A percentile compares a stretch with the other conserved stretches of the same genome.
Evolutionary conservation across 495 filamentous ascomycete species (phyloP).

Genomic region (Pyronema domesticum): DNA sequence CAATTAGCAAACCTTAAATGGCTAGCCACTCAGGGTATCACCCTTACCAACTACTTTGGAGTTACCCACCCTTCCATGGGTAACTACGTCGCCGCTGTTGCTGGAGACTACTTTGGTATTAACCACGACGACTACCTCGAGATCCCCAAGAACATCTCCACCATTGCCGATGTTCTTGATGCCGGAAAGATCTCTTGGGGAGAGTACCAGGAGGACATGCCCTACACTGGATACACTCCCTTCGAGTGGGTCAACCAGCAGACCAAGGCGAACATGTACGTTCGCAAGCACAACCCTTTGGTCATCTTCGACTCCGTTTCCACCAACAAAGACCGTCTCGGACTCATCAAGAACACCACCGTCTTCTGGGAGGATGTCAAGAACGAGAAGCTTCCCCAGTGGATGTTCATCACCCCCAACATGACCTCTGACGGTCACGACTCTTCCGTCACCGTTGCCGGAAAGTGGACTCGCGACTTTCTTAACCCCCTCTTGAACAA

Average conservation of each 20-base stretch:
- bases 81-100: slow-evolving; percentile 48
- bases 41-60: slow-evolving; percentile 45
- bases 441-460: slow-evolving; percentile 42
- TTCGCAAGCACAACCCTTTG: slow-evolving; percentile 61
- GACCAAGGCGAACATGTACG: slow-evolving; percentile 43
- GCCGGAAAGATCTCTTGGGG: slow-evolving; percentile 49
- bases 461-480: slow-evolving; percentile 40
- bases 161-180: slow-evolving; percentile 51
- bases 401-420: slow-evolving; percentile 60
- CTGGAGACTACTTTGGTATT: slow-evolving; percentile 51
- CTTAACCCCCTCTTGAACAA: slow-evolving; percentile 44
- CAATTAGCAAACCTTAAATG: slow-evolving; percentile 32
- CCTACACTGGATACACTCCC: slow-evolving; percentile 49
- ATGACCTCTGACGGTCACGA: slow-evolving; percentile 57
- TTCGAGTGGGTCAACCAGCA: slow-evolving; percentile 37
- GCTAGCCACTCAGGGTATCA: slow-evolving; percentile 45
- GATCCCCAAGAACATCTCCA: slow-evolving; percentile 44
- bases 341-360: slow-evolving; percentile 51
- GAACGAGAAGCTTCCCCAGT: slow-evolving; percentile 44
- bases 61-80: slow-evolving; percentile 51
- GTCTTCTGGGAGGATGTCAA: slow-evolving; percentile 41
- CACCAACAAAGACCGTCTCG: slow-evolving; percentile 34
- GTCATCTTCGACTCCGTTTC: slow-evolving; percentile 43
- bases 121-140: slow-evolving; percentile 42
- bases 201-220: slow-evolving; percentile 51